These are phyloP conservation scores for Backusella westeae DNA, from an alignment of 192 early-diverging fungal species.

Conservation along the genomic window DNA sequence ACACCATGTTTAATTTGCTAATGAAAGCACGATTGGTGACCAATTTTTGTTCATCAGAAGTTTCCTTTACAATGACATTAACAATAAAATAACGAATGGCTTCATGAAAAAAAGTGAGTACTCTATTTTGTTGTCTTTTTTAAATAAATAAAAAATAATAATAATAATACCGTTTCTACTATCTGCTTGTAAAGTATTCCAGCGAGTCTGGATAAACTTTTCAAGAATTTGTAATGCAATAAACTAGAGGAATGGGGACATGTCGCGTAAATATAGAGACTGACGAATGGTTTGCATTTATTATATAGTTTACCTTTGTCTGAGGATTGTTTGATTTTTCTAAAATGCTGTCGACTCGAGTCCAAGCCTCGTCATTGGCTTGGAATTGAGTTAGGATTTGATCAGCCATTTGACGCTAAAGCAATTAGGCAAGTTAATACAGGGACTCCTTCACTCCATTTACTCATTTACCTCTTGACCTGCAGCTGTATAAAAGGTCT, in stretches of 20 bases:
- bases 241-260: constrained; percentile 23
- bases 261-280: background rate
- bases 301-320: constrained; percentile 69
- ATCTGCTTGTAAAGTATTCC: constrained; percentile 89
- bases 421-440: background rate
- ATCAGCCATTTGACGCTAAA: constrained; percentile 83
- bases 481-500: constrained; percentile 70
- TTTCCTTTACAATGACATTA: constrained; percentile 85
- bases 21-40: constrained; percentile 76
- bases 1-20: constrained; percentile 92
- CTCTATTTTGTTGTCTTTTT: background rate
- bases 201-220: constrained; percentile 93
- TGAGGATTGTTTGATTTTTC: constrained; percentile 73
- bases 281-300: background rate
- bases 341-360: constrained; percentile 89
- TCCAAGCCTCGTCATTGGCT: constrained; percentile 96
- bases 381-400: constrained; percentile 90
- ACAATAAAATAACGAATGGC: constrained; percentile 97
- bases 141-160: background rate
- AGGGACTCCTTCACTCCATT: background rate
- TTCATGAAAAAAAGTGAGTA: constrained; percentile 31
- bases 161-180: constrained; percentile 68
- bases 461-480: constrained; percentile 58
- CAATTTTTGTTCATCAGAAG: constrained; percentile 83
- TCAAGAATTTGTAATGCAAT: constrained; percentile 92